These are phyloP conservation scores for Arabis hirsuta DNA, from an alignment of 345 rosid species.

Conservation along the genomic window DNA sequence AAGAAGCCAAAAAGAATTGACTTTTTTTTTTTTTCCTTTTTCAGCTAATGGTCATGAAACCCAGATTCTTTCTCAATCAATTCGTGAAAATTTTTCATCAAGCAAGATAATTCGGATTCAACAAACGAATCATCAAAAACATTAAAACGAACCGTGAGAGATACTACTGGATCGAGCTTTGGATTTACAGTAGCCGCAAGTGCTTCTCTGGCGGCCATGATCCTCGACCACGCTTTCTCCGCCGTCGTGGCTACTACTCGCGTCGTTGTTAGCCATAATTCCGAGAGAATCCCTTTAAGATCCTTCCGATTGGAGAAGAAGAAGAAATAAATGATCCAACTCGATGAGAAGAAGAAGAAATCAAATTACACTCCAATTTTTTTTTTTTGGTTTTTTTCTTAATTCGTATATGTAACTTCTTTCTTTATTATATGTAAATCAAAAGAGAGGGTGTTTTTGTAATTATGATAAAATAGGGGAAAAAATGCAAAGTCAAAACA, in stretches of 20 bases:
- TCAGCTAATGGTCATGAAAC: not conserved
- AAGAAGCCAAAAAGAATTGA: not conserved
- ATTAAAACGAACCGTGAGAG: slow-evolving; percentile 64
- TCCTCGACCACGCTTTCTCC: slow-evolving; percentile 68
- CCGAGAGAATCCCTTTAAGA: not conserved
- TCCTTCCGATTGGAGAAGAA: slow-evolving; percentile 18
- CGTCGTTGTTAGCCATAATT: slow-evolving; percentile 54
- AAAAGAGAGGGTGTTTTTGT: not conserved
- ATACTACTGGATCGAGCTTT: slow-evolving; percentile 53
- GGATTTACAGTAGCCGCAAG: slow-evolving; percentile 85
- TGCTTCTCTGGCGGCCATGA: slow-evolving; percentile 52
- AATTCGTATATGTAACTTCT: no score
- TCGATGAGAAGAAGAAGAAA: no score
- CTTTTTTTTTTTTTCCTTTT: not conserved
- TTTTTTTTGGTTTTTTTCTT: no score
- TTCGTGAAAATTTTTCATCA: not conserved
- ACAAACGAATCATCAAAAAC: no score
- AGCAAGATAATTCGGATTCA: not conserved
- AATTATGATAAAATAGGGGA: not conserved
- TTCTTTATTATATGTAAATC: no score
- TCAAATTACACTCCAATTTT: no score
- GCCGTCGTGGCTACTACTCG: slow-evolving; percentile 62
- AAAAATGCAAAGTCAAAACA: not conserved
- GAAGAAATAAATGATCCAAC: slow-evolving; percentile 7
- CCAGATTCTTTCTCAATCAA: slow-evolving; percentile 2